Evolutionary conservation across 2,329 filamentous ascomycete species (phyloP).

Genomic region (Aureobasidium pullulans): DNA sequence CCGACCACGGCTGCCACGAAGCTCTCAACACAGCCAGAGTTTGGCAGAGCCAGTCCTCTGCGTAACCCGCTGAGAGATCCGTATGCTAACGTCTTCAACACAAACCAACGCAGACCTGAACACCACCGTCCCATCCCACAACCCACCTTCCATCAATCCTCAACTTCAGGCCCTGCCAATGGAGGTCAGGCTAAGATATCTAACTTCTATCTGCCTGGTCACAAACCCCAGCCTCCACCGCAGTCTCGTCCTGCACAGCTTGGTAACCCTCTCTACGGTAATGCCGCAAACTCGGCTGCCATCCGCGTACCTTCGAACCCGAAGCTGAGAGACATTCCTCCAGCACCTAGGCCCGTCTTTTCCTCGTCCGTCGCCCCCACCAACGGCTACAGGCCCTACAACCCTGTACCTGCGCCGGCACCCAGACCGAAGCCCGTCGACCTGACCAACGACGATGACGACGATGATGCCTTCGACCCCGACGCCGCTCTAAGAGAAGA

Average conservation of each 20-base stretch:
- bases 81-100: slow-evolving; percentile 41
- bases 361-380: slow-evolving; percentile 37
- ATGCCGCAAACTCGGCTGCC: slow-evolving; percentile 11
- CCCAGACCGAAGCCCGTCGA: slow-evolving; percentile 38
- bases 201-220: slow-evolving; percentile 22
- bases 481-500: slow-evolving; percentile 40
- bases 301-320: slow-evolving; percentile 44
- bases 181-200: slow-evolving; percentile 6
- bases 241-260: slow-evolving; percentile 4
- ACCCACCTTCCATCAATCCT: slow-evolving; percentile 10
- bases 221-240: slow-evolving; percentile 13
- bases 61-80: slow-evolving; percentile 37
- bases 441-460: slow-evolving; percentile 35
- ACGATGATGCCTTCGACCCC: slow-evolving; percentile 40
- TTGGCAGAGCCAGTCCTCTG: slow-evolving; percentile 53
- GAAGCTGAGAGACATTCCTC: slow-evolving; percentile 39
- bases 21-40: slow-evolving; percentile 35
- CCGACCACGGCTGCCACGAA: slow-evolving; percentile 1
- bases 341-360: slow-evolving; percentile 46
- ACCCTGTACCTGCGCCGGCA: slow-evolving; percentile 21
- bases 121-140: slow-evolving; percentile 13
- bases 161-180: not conserved
- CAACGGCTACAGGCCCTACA: slow-evolving; percentile 42
- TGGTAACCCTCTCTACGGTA: slow-evolving; percentile 3
- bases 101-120: slow-evolving; percentile 29